phyloP scores from a whole-genome alignment of 2,329 filamentous ascomycete genomes.

The Phialophora expanda region DNA sequence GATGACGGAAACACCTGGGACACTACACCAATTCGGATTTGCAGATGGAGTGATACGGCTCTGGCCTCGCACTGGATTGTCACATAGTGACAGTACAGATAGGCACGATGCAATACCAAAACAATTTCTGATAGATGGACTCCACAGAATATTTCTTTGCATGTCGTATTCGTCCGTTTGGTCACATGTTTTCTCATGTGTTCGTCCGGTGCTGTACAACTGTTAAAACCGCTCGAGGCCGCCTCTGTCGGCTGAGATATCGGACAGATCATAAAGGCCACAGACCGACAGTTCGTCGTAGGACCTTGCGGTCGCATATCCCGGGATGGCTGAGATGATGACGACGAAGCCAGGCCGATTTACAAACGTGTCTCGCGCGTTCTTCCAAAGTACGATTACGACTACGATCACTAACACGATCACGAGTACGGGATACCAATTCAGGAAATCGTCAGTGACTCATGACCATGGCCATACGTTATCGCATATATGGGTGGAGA shows the following conservation, averaged over 20 bases:
- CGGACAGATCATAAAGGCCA: not conserved
- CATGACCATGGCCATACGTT: not conserved
- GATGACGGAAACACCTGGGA: not conserved
- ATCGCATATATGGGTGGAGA: not conserved
- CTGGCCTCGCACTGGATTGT: not conserved
- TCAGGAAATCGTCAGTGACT: not conserved
- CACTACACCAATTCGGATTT: not conserved
- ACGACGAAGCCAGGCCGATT: not conserved
- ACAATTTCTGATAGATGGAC: no score
- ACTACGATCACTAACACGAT: not conserved
- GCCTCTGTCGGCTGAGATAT: not conserved
- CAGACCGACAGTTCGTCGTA: not conserved
- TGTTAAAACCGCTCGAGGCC: not conserved
- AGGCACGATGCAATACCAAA: not conserved
- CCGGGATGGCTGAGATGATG: not conserved
- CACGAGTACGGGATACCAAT: not conserved
- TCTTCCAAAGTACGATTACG: not conserved
- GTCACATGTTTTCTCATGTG: not conserved
- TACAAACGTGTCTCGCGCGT: not conserved
- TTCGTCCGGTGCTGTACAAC: not conserved
- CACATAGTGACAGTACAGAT: not conserved
- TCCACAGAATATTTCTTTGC: not conserved
- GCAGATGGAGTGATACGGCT: not conserved
- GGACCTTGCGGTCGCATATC: not conserved
- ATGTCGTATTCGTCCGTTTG: not conserved